Conservation (phyloP, 805 yeast genomes). For the Danielozyma ontarioensis region DNA sequence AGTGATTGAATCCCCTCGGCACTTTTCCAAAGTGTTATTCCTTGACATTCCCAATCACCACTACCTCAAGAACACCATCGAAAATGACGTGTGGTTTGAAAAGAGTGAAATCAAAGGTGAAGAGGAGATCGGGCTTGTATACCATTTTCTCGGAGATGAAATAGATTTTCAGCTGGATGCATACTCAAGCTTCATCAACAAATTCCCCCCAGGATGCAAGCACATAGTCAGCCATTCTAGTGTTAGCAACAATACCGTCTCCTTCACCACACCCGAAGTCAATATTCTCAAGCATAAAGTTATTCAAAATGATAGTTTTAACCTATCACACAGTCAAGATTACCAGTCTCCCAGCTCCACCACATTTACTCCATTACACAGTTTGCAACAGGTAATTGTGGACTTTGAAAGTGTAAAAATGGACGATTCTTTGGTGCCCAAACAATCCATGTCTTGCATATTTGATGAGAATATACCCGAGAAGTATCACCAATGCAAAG, state of each 20-base stretch:
- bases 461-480: constrained; percentile 33
- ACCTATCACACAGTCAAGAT: constrained; percentile 30
- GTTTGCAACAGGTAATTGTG: constrained; percentile 25
- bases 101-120: constrained; percentile 21
- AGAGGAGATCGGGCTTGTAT: constrained; percentile 50
- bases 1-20: constrained; percentile 61
- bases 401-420: constrained; percentile 14
- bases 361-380: constrained; percentile 5
- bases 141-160: constrained; percentile 70
- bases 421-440: constrained; percentile 15
- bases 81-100: constrained; percentile 26
- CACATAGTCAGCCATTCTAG: constrained; percentile 74
- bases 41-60: constrained; percentile 63
- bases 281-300: constrained; percentile 54
- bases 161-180: constrained; percentile 40
- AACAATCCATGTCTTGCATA: constrained; percentile 23
- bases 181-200: constrained; percentile 46
- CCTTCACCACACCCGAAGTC: constrained; percentile 51
- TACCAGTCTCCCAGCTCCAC: constrained; percentile 8
- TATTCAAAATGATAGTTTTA: constrained; percentile 41
- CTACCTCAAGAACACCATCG: constrained; percentile 34
- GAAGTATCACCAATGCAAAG: constrained; percentile 29
- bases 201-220: constrained; percentile 45
- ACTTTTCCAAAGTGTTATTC: constrained; percentile 56
- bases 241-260: constrained; percentile 56